Evolutionary conservation across 768 basidiomycete genomes (phyloP), one percentile per base, ranked within the genome.

Genomic region (Piloderma croceum): DNA sequence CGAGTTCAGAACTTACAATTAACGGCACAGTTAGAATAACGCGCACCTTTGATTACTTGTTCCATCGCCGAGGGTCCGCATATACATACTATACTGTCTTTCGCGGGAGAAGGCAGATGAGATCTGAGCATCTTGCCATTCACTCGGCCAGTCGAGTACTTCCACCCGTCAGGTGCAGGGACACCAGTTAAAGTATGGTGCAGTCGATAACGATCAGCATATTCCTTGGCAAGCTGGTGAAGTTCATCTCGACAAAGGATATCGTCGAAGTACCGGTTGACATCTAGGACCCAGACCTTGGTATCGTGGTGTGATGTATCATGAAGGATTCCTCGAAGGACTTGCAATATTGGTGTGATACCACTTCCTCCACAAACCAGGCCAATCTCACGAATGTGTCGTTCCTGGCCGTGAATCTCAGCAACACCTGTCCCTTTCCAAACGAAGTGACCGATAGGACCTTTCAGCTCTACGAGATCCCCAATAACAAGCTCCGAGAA

Each of bases 311-410:
- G 67, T 11, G 42, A 36, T 1, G 36, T 15, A 41, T 78, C 74
- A 17, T 50, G 53, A 32, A 77, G 54, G 33, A 79, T 59, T 34
- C 63, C 63, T 1, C 73, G 68, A 1, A 79, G 57, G 17, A 79
- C 70, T 52, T 79, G 77, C 1, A 78, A 54, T 33, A 81, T 75
- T 0, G 79, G 77, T 1, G 79, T 79, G 37, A 80, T 72, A 67
- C 77, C 77, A 27, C 69, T 77, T 13, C 79, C 79, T 7, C 65
- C 79, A 40, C 74, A 79, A 27, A 80, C 62, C 65, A 81, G 61
- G 1, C 74, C 76, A 11, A 81, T 48, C 15, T 73, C 59, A 18
- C 53, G 53, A 13, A 73, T 56, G 10, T 50, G 52, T 15, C 54
- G 53, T 37, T 62, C 48, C 2, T 55, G 41, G 0, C 69, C 70